Evolutionary conservation across 495 filamentous ascomycete species (phyloP).

Genomic region (Apodospora peruviana): DNA sequence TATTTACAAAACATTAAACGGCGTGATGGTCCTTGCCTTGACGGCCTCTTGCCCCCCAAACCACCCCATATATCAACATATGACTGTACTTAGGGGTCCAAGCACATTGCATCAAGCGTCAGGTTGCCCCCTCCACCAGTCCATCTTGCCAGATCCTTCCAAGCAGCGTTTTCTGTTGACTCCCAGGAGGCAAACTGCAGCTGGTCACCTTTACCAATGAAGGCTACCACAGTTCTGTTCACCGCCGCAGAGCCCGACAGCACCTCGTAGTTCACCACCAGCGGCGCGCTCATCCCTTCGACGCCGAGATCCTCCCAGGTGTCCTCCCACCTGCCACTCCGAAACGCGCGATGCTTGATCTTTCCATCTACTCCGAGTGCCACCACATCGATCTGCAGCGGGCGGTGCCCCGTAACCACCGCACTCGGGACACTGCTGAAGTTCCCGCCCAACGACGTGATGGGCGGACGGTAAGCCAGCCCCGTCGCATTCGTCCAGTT

Average conservation of each 20-base stretch:
- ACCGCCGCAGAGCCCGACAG: not conserved
- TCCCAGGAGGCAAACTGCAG: conserved; percentile 1
- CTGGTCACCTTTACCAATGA: conserved; percentile 3
- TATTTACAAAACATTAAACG: too few species aligned
- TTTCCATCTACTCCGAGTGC: not conserved
- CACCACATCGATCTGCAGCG: not conserved
- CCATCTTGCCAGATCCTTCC: conserved; percentile 2
- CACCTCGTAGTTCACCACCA: not conserved
- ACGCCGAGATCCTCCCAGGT: conserved; percentile 7
- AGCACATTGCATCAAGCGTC: conserved; percentile 43
- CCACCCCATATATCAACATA: too few species aligned
- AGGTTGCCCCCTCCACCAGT: conserved; percentile 3
- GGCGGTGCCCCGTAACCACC: not conserved
- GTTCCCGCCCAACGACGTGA: not conserved
- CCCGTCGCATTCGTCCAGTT: not conserved
- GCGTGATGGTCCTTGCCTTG: too few species aligned
- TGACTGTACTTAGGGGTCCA: too few species aligned
- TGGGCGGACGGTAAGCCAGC: not conserved
- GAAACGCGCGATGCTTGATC: not conserved
- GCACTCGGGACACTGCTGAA: conserved; percentile 1
- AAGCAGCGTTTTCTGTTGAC: not conserved
- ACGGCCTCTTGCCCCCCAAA: too few species aligned
- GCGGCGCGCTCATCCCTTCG: not conserved
- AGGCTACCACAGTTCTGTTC: conserved; percentile 1
- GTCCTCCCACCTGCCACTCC: not conserved